These are phyloP conservation scores for Monosporascus sp. DNA, from an alignment of 2,329 filamentous ascomycete genomes.

Conservation along the genomic window DNA sequence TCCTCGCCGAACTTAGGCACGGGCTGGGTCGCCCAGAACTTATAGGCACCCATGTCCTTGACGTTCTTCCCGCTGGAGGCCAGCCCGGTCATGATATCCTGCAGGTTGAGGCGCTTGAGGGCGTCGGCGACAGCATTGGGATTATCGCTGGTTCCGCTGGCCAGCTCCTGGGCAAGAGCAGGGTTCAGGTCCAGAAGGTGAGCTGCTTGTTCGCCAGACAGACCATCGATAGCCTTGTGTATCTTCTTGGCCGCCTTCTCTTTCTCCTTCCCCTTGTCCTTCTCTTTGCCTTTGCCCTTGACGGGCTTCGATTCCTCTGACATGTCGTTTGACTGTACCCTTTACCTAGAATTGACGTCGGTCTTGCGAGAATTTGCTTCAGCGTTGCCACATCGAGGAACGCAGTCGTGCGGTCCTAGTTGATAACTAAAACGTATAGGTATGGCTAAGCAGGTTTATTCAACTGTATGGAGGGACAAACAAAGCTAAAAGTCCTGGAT, in stretches of 20 bases:
- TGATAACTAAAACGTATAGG: too few species aligned
- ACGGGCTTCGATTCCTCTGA: slow-evolving; percentile 59
- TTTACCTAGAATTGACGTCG: too few species aligned
- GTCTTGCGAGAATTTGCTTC: too few species aligned
- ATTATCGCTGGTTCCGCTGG: slow-evolving; percentile 28
- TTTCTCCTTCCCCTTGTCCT: slow-evolving; percentile 40
- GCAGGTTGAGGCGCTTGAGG: slow-evolving; percentile 59
- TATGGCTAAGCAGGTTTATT: too few species aligned
- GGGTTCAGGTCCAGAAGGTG: slow-evolving; percentile 69
- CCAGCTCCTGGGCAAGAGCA: slow-evolving; percentile 59
- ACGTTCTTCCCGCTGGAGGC: slow-evolving; percentile 79
- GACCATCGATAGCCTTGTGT: slow-evolving; percentile 44
- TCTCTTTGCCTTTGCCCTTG: slow-evolving; percentile 44
- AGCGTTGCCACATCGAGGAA: too few species aligned
- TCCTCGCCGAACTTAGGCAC: slow-evolving; percentile 75
- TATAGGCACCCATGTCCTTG: slow-evolving; percentile 96
- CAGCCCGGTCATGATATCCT: slow-evolving; percentile 69
- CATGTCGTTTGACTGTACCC: slow-evolving; percentile 16
- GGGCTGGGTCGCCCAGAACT: slow-evolving; percentile 98
- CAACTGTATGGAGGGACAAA: too few species aligned
- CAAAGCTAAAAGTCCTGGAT: too few species aligned
- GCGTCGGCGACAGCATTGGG: slow-evolving; percentile 38
- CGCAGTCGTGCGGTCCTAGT: too few species aligned
- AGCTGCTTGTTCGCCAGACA: slow-evolving; percentile 53
- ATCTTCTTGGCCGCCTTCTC: slow-evolving; percentile 49